Conservation (phyloP, 148 eudicot species). For the Nepenthes mirabilis region DNA sequence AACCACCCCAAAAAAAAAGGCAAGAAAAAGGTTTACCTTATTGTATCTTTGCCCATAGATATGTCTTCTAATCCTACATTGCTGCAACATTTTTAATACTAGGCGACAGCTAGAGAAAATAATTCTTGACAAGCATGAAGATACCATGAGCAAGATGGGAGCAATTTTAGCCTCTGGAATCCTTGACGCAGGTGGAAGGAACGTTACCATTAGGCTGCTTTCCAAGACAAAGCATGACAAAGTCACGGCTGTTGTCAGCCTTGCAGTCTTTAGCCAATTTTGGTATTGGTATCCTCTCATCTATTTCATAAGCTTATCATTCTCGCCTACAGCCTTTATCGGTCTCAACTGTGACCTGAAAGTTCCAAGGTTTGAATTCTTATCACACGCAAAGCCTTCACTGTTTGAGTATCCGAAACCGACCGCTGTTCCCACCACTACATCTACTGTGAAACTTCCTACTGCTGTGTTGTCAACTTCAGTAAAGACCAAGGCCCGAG, state of each 20-base stretch:
- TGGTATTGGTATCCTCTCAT: constrained; percentile 99
- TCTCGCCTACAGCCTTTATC: constrained; percentile 93
- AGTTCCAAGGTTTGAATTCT: constrained; percentile 82
- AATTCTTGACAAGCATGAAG: constrained; percentile 95
- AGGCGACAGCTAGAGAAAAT: constrained; percentile 97
- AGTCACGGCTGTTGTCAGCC: constrained; percentile 86
- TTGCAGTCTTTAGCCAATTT: constrained; percentile 92
- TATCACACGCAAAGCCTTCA: constrained; percentile 91
- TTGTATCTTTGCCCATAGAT: background rate
- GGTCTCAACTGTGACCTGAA: constrained; percentile 87
- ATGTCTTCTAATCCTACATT: background rate
- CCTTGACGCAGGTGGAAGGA: constrained; percentile 96
- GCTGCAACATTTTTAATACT: background rate
- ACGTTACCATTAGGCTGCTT: constrained; percentile 86
- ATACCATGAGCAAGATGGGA: constrained; percentile 99
- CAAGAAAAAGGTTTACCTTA: background rate
- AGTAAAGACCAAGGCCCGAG: constrained; percentile 71
- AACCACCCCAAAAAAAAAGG: background rate
- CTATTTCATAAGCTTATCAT: constrained; percentile 86
- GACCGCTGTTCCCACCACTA: constrained; percentile 60
- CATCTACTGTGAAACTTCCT: constrained; percentile 82
- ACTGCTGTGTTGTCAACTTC: constrained; percentile 86
- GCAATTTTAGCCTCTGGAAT: constrained; percentile 97
- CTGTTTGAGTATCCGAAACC: constrained; percentile 94
- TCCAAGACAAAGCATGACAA: constrained; percentile 90